Conservation (phyloP, 2,329 filamentous ascomycete genomes). For the Venturia pyrina region DNA sequence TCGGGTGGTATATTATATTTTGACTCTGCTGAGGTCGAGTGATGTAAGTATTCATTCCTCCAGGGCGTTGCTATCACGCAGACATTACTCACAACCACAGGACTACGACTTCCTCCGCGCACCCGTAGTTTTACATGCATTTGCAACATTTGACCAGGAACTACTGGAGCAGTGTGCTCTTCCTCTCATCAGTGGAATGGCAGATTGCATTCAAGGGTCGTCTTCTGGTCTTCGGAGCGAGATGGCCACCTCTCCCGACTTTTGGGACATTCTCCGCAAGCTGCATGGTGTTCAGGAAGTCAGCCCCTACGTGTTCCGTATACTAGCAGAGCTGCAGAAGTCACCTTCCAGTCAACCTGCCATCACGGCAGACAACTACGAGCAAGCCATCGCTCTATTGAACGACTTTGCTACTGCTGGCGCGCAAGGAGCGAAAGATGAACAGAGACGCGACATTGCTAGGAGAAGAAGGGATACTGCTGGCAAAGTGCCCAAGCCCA, state of each 20-base stretch:
- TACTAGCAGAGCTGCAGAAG: constrained; percentile 67
- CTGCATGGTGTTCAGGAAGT: constrained; percentile 61
- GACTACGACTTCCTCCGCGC: constrained; percentile 86
- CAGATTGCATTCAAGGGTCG: constrained; percentile 67
- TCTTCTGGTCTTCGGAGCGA: constrained; percentile 75
- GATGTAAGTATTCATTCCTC: constrained; percentile 51
- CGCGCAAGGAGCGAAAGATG: constrained; percentile 57
- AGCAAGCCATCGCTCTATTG: constrained; percentile 71
- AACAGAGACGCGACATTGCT: constrained; percentile 55
- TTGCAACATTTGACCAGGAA: constrained; percentile 76
- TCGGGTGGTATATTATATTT: constrained; percentile 74
- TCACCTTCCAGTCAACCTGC: constrained; percentile 53
- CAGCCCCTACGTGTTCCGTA: constrained; percentile 70
- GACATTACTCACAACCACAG: constrained; percentile 21
- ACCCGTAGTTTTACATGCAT: constrained; percentile 81
- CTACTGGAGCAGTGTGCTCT: constrained; percentile 65
- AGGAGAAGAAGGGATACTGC: constrained; percentile 43
- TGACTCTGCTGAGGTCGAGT: constrained; percentile 71
- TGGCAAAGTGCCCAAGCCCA: constrained; percentile 14
- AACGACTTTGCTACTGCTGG: constrained; percentile 85
- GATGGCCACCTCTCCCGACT: constrained; percentile 92
- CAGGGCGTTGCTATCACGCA: neutral
- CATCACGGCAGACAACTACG: constrained; percentile 92
- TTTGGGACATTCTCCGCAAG: constrained; percentile 81
- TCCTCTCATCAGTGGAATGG: constrained; percentile 68